Evolutionary conservation across 768 basidiomycete genomes (phyloP).

Genomic region (Psilocybe sp.): DNA sequence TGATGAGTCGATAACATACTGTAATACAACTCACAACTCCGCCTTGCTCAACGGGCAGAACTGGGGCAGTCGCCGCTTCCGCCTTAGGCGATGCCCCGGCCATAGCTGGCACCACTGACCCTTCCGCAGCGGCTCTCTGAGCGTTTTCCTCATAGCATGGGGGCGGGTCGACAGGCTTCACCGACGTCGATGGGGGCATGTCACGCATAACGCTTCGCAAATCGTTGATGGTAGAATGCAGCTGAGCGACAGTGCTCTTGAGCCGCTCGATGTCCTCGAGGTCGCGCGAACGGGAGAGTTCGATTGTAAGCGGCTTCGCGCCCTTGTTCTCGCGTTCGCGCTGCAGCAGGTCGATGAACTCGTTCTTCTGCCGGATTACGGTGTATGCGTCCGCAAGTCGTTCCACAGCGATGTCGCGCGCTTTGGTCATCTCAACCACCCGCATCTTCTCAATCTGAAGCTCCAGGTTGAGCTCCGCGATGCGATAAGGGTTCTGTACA

Average conservation of each 20-base stretch:
- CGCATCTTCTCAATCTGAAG: constrained; percentile 50
- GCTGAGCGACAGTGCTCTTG: constrained; percentile 34
- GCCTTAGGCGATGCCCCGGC: no score
- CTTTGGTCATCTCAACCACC: constrained; percentile 54
- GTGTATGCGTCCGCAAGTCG: constrained; percentile 58
- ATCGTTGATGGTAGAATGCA: constrained; percentile 37
- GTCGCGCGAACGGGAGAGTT: constrained; percentile 1
- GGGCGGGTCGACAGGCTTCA: constrained; percentile 28
- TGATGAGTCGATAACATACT: not conserved
- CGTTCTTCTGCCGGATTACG: constrained; percentile 60
- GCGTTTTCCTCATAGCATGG: constrained; percentile 35
- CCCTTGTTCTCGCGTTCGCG: constrained; percentile 29
- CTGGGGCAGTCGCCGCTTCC: no score
- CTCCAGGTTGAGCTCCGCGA: constrained; percentile 53
- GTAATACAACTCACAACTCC: no score
- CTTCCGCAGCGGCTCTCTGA: constrained; percentile 20
- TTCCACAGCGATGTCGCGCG: constrained; percentile 60
- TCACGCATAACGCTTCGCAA: constrained; percentile 17
- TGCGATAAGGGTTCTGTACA: constrained; percentile 41
- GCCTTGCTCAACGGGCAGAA: no score
- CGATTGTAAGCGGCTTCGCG: constrained; percentile 1
- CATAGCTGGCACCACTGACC: no score
- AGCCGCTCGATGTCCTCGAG: constrained; percentile 22
- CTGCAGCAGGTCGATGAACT: constrained; percentile 46
- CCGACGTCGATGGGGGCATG: constrained; percentile 21